Evolutionary conservation across 1,139 yeast genomes (phyloP).

Genomic region (Arxiozyma bovina): DNA sequence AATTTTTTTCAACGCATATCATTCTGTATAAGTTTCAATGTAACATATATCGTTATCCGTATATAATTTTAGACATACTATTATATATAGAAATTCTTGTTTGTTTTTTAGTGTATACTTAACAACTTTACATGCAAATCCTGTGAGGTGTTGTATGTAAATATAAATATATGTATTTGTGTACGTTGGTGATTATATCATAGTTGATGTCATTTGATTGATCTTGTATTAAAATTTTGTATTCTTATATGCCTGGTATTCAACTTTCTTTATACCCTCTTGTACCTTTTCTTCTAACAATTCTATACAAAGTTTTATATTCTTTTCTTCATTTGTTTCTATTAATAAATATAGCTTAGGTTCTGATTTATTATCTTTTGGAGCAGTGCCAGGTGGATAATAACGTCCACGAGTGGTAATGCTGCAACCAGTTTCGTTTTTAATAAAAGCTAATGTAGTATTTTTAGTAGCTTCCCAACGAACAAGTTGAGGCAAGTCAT

Average conservation of each 20-base stretch:
- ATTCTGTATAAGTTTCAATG: not conserved
- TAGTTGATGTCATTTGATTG: not conserved
- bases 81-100: not conserved
- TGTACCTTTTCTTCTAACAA: conserved; percentile 53
- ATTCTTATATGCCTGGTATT: conserved; percentile 22
- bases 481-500: conserved; percentile 78
- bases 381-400: conserved; percentile 48
- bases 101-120: conserved; percentile 1
- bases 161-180: not conserved
- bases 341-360: conserved; percentile 71
- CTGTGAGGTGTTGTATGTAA: too few species aligned
- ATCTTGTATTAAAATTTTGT: conserved; percentile 16
- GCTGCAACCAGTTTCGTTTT: conserved; percentile 67
- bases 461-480: conserved; percentile 76
- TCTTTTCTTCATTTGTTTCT: conserved; percentile 62
- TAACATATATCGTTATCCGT: not conserved
- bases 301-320: conserved; percentile 59
- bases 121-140: too few species aligned
- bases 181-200: not conserved
- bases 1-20: not conserved
- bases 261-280: conserved; percentile 40
- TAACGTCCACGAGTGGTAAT: conserved; percentile 78
- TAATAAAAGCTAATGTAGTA: conserved; percentile 54
- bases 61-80: not conserved
- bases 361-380: conserved; percentile 43